These are phyloP conservation scores for Hyparrhenia diplandra DNA, from an alignment of 176 grass and related monocot species.

Conservation along the genomic window DNA sequence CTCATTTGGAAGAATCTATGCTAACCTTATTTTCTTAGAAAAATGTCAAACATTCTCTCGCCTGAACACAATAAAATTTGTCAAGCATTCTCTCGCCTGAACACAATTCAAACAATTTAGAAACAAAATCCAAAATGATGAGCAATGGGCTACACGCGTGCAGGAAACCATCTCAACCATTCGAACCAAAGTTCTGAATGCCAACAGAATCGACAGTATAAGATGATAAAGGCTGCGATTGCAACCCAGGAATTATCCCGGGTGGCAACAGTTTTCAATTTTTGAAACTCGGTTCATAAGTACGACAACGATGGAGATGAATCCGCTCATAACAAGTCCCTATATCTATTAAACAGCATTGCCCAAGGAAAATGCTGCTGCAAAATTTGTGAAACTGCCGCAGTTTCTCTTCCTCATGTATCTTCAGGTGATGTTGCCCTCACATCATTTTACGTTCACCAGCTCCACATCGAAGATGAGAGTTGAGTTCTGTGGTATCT, in stretches of 20 bases:
- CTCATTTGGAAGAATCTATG: not conserved
- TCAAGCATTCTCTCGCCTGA: not conserved
- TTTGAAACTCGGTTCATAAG: not conserved
- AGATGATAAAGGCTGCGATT: not conserved
- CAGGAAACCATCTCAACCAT: not conserved
- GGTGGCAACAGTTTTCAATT: not conserved
- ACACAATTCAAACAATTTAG: too few relatives aligned
- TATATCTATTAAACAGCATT: not conserved
- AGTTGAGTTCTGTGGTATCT: constrained; percentile 86
- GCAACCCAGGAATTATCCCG: not conserved
- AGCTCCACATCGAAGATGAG: constrained; percentile 88
- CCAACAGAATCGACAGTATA: not conserved
- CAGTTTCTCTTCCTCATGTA: constrained; percentile 14
- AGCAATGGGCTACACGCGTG: not conserved
- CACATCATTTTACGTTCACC: constrained; percentile 49
- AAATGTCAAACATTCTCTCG: too few relatives aligned
- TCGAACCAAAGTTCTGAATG: not conserved
- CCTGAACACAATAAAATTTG: too few relatives aligned
- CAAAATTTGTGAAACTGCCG: constrained; percentile 14
- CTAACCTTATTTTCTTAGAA: too few relatives aligned
- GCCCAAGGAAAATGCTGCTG: not conserved
- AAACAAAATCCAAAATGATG: not conserved
- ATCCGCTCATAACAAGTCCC: not conserved
- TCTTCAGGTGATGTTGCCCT: not conserved
- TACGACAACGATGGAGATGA: not conserved